A percentile compares a stretch with the other conserved stretches of the same genome.
Evolutionary conservation across 441 rosid genomes (phyloP).

Genomic region (Pelargonium australe): DNA sequence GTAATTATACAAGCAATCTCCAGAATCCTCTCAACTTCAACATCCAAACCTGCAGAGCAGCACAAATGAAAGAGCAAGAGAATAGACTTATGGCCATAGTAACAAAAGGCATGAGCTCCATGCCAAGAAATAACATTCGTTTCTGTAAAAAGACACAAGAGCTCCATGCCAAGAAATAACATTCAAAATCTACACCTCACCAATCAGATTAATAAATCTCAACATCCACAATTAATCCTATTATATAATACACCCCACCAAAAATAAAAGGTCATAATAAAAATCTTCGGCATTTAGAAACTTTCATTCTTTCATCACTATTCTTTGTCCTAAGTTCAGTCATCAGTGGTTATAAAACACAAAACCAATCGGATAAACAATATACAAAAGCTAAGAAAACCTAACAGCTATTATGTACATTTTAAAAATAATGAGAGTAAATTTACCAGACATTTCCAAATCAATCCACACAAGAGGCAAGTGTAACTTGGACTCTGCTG

Average conservation of each 20-base stretch:
- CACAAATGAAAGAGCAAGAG: not conserved
- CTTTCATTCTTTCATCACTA: not conserved
- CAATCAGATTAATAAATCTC: too few species aligned
- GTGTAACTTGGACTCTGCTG: conserved; percentile 40
- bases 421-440: not conserved
- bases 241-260: not conserved
- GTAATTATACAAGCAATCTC: conserved; percentile 94
- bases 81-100: not conserved
- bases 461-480: conserved; percentile 29
- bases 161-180: not conserved
- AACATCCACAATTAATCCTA: too few species aligned
- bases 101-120: not conserved
- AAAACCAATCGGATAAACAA: not conserved
- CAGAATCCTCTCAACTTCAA: conserved; percentile 76
- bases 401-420: too few species aligned
- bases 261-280: not conserved
- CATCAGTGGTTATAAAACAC: not conserved
- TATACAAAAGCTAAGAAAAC: not conserved
- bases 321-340: not conserved
- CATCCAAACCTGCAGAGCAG: conserved; percentile 50
- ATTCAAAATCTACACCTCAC: too few species aligned
- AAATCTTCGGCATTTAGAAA: not conserved
- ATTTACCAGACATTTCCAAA: conserved; percentile 49
- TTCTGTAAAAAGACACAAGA: not conserved
- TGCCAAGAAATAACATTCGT: not conserved